phyloP scores from a whole-genome alignment of 148 eudicot genomes.

The Fagopyrum homotropicum region DNA sequence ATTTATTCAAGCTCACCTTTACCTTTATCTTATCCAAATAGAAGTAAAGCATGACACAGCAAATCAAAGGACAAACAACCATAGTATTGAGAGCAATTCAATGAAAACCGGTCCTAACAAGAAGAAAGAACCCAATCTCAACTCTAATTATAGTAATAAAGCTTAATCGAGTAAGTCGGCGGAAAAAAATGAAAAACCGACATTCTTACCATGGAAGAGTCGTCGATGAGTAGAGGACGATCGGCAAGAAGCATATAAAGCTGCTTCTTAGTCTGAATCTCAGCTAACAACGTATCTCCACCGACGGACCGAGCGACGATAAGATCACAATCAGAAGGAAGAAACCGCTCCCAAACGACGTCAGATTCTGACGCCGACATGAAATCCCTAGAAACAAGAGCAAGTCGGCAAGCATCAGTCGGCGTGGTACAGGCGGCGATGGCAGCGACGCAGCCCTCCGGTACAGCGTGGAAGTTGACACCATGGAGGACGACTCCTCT shows the following conservation, averaged over 20 bases:
- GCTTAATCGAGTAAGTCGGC: neutral
- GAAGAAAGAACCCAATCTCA: neutral
- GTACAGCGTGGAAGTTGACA: constrained; percentile 19
- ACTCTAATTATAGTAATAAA: neutral
- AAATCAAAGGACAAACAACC: too few species aligned
- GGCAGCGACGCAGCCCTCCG: constrained; percentile 40
- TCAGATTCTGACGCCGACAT: constrained; percentile 46
- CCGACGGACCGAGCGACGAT: constrained; percentile 27
- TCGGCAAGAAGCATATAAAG: constrained; percentile 37
- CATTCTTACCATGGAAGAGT: constrained; percentile 37
- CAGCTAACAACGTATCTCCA: constrained; percentile 7
- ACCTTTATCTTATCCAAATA: too few species aligned
- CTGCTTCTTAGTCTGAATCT: constrained; percentile 30
- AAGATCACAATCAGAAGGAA: constrained; percentile 40
- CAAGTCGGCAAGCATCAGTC: constrained; percentile 31
- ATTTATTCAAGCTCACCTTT: too few species aligned
- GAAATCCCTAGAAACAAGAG: constrained; percentile 30
- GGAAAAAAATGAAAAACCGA: neutral
- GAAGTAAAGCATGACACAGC: too few species aligned
- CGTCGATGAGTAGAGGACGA: constrained; percentile 43
- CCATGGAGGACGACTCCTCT: neutral
- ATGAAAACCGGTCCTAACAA: neutral
- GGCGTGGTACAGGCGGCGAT: constrained; percentile 32
- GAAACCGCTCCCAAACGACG: constrained; percentile 38
- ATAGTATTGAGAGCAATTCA: too few species aligned